These are phyloP conservation scores for Fraxinus floribunda DNA, from an alignment of 305 asterid species.

Conservation along the genomic window DNA sequence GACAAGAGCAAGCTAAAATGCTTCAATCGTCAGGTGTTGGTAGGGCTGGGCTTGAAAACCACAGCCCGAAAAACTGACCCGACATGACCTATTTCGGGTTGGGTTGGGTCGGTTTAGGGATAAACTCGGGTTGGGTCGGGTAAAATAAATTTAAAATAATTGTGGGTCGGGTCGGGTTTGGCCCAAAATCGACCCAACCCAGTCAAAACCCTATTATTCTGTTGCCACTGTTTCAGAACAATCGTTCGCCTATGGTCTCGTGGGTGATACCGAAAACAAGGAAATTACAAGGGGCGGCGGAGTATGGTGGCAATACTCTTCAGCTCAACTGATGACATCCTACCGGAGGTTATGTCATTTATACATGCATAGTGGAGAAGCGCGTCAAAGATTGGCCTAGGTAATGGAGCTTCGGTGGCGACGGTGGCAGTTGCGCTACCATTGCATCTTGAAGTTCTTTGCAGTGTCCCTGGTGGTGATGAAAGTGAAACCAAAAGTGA, in stretches of 20 bases:
- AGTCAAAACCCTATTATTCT: too few relatives aligned
- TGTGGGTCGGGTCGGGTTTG: too few relatives aligned
- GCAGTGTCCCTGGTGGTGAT: constrained; percentile 29
- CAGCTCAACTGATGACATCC: constrained; percentile 35
- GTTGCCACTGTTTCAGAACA: too few relatives aligned
- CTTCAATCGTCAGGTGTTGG: too few relatives aligned
- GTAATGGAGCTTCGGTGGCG: constrained; percentile 11
- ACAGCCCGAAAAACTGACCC: too few relatives aligned
- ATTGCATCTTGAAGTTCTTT: constrained; percentile 4
- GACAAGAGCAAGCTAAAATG: neutral
- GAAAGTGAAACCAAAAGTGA: constrained; percentile 37
- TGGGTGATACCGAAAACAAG: constrained; percentile 46
- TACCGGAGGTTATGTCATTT: constrained; percentile 26
- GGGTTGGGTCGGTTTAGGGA: too few relatives aligned
- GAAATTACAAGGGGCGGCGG: constrained; percentile 38
- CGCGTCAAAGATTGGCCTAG: constrained; percentile 38
- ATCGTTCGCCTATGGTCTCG: constrained; percentile 22
- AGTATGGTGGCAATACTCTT: constrained; percentile 31
- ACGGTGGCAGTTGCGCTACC: neutral
- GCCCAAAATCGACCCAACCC: too few relatives aligned
- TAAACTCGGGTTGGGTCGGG: too few relatives aligned
- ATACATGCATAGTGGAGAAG: constrained; percentile 50
- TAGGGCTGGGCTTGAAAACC: too few relatives aligned
- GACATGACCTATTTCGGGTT: too few relatives aligned
- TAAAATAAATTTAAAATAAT: too few relatives aligned